A percentile compares a stretch with the other conserved stretches of the same genome.
Evolutionary conservation across 164 flowering plant genomes (phyloP).

Genomic region (Malania oleifera): DNA sequence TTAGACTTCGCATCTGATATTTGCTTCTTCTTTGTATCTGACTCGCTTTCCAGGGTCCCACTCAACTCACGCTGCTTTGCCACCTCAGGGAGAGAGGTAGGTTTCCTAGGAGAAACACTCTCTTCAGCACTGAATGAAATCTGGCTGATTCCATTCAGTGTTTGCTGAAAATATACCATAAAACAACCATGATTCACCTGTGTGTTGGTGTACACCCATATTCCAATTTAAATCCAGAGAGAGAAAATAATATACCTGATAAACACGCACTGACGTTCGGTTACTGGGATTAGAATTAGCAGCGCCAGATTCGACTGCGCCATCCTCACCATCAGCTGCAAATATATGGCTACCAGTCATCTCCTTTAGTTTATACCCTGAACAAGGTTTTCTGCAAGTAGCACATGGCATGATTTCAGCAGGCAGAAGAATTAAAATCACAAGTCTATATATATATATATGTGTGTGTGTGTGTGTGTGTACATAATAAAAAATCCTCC

Average conservation of each 20-base stretch:
- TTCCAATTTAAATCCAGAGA: not conserved
- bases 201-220: not conserved
- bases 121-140: constrained; percentile 51
- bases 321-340: constrained; percentile 24
- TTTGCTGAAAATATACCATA: constrained; percentile 36
- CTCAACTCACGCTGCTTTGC: constrained; percentile 49
- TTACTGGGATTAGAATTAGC: constrained; percentile 17
- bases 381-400: constrained; percentile 48
- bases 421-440: constrained; percentile 1
- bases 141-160: constrained; percentile 53
- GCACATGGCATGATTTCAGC: not conserved
- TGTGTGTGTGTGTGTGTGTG: no score
- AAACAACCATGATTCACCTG: not conserved
- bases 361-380: constrained; percentile 54
- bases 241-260: constrained; percentile 35
- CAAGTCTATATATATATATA: no score
- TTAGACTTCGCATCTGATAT: constrained; percentile 73
- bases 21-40: constrained; percentile 48
- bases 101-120: constrained; percentile 50
- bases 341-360: constrained; percentile 59
- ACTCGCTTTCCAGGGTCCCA: constrained; percentile 22
- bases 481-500: no score
- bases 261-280: constrained; percentile 33
- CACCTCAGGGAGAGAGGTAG: constrained; percentile 42
- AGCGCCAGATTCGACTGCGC: constrained; percentile 24